Evolutionary conservation across 139 green algal genomes (phyloP).

Genomic region (Micromonas pusilla): DNA sequence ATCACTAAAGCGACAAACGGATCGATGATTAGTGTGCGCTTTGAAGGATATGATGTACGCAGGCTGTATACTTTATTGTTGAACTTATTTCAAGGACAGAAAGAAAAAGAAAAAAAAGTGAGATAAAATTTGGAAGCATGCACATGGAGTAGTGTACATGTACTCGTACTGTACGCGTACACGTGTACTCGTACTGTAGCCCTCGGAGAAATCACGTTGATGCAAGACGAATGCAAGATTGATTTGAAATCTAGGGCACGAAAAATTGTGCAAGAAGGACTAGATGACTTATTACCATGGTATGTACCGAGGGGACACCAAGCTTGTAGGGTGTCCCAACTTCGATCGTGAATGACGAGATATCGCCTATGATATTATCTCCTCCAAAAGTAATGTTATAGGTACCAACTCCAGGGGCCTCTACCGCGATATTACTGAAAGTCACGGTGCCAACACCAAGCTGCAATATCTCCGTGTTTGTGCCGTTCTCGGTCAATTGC

Average conservation of each 20-base stretch:
- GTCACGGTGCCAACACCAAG: neutral
- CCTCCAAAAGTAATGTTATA: neutral
- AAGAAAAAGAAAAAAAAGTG: neutral
- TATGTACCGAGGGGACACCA: neutral
- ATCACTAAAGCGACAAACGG: neutral
- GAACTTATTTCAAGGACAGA: conserved; percentile 1
- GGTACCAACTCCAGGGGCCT: neutral
- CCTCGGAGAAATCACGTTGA: no score
- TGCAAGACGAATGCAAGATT: no score
- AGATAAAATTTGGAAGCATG: no score
- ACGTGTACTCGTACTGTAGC: no score
- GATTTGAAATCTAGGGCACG: no score
- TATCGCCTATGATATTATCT: neutral
- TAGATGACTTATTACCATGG: neutral
- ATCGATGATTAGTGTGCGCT: neutral
- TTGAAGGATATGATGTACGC: neutral
- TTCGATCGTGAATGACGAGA: neutral
- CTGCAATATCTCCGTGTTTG: neutral
- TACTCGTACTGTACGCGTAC: no score
- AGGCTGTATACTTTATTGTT: neutral
- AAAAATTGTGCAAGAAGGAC: no score
- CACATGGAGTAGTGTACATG: no score
- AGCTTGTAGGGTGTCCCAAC: neutral
- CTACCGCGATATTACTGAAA: neutral
- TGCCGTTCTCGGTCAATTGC: neutral